Conservation (phyloP, 2,329 filamentous ascomycete genomes). For the Aspergillus neoniger region DNA sequence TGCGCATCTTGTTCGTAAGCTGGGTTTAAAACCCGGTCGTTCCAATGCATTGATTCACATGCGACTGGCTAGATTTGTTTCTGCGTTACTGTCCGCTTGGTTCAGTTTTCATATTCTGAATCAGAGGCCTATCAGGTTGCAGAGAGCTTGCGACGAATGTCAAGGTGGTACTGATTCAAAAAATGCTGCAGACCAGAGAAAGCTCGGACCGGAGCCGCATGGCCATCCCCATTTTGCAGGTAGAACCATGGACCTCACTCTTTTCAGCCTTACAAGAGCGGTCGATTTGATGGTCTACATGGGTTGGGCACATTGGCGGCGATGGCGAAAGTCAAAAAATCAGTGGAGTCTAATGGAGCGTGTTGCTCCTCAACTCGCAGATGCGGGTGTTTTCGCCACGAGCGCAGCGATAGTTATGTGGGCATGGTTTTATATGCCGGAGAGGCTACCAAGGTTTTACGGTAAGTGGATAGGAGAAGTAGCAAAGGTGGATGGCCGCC, state of each 20-base stretch:
- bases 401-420: slow-evolving; percentile 82
- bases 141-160: slow-evolving; percentile 14
- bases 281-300: slow-evolving; percentile 69
- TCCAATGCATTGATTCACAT: slow-evolving; percentile 20
- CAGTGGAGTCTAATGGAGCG: slow-evolving; percentile 43
- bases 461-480: slow-evolving; percentile 79
- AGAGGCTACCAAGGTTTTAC: slow-evolving; percentile 70
- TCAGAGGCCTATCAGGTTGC: slow-evolving; percentile 30
- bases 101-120: slow-evolving; percentile 54
- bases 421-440: slow-evolving; percentile 79
- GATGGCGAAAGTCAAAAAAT: slow-evolving; percentile 31
- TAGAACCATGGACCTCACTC: slow-evolving; percentile 75
- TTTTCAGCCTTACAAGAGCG: slow-evolving; percentile 74
- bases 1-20: slow-evolving; percentile 24
- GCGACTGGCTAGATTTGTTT: slow-evolving; percentile 43
- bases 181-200: slow-evolving; percentile 6
- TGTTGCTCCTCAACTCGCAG: slow-evolving; percentile 51
- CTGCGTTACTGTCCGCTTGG: slow-evolving; percentile 53
- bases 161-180: slow-evolving; percentile 9
- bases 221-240: slow-evolving; percentile 57
- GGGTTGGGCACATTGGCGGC: slow-evolving; percentile 59
- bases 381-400: slow-evolving; percentile 69
- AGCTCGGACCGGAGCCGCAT: slow-evolving; percentile 15
- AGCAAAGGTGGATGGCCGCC: slow-evolving; percentile 71
- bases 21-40: slow-evolving; percentile 20